phyloP scores from a whole-genome alignment of 2,329 filamentous ascomycete species.

The Metarhizium humberi region DNA sequence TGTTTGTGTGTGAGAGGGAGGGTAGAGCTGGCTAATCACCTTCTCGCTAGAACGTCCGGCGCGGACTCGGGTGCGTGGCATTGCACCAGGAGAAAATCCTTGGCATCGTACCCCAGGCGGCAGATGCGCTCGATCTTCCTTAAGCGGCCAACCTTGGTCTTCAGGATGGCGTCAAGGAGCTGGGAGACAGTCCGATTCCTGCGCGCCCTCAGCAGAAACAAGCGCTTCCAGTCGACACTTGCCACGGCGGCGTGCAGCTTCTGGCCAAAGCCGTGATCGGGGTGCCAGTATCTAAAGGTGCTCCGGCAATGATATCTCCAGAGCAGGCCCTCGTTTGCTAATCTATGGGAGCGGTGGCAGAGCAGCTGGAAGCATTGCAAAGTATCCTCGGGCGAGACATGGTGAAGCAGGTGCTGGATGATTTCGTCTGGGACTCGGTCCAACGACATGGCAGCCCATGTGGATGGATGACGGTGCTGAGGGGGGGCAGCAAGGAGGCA shows the following conservation, averaged over 20 bases:
- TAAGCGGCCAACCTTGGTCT: constrained; percentile 60
- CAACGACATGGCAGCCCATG: constrained; percentile 25
- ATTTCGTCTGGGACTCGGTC: constrained; percentile 70
- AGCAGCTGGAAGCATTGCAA: constrained; percentile 40
- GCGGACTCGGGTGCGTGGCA: constrained; percentile 46
- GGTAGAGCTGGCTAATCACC: constrained; percentile 25
- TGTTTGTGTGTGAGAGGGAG: not conserved
- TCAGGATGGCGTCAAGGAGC: constrained; percentile 59
- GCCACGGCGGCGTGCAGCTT: constrained; percentile 45
- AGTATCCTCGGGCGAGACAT: constrained; percentile 46
- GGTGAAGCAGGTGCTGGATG: constrained; percentile 66
- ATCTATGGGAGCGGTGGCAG: constrained; percentile 52
- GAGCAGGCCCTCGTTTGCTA: constrained; percentile 63
- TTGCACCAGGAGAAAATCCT: constrained; percentile 70
- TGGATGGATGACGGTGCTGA: constrained; percentile 3
- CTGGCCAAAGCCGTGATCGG: constrained; percentile 47
- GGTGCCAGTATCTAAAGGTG: constrained; percentile 68
- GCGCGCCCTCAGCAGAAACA: constrained; percentile 49
- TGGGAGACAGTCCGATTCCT: constrained; percentile 41
- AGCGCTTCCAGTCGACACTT: constrained; percentile 62
- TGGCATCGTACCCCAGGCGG: constrained; percentile 72
- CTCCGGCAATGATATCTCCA: constrained; percentile 69
- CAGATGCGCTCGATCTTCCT: constrained; percentile 63
- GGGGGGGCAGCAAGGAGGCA: not conserved
- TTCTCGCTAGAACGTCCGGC: constrained; percentile 69